These are phyloP conservation scores for Hypoxylon lienhwacheense DNA, from an alignment of 495 filamentous ascomycete genomes.

Conservation along the genomic window DNA sequence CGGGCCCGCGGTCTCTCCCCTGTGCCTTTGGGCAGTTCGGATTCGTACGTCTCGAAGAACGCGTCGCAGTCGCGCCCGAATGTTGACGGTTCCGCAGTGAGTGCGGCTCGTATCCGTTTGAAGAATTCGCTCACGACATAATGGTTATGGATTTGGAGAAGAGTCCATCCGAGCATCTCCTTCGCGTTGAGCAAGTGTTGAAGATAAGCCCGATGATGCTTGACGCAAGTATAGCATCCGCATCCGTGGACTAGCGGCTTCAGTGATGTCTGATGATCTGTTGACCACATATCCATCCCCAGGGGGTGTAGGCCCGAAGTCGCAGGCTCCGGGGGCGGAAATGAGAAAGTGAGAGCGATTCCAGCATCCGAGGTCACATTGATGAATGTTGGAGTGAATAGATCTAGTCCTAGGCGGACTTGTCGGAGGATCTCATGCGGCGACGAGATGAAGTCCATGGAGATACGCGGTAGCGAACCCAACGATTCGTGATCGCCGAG, in stretches of 20 bases:
- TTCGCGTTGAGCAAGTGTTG: constrained; percentile 84
- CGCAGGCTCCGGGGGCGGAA: constrained; percentile 52
- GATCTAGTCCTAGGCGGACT: constrained; percentile 73
- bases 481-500: constrained; percentile 58
- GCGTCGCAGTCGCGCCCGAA: constrained; percentile 61
- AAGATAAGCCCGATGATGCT: constrained; percentile 83
- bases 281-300: constrained; percentile 74
- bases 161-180: constrained; percentile 95
- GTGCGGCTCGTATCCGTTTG: constrained; percentile 56
- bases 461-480: constrained; percentile 67
- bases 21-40: constrained; percentile 67
- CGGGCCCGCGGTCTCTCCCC: constrained; percentile 80
- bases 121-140: constrained; percentile 75
- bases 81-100: constrained; percentile 55
- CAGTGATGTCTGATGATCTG: constrained; percentile 58
- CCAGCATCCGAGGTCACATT: constrained; percentile 77
- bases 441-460: constrained; percentile 63
- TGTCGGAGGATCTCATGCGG: constrained; percentile 78
- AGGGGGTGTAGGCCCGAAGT: constrained; percentile 49
- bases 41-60: constrained; percentile 67
- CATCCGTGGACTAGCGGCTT: constrained; percentile 63
- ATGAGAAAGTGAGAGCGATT: constrained; percentile 78
- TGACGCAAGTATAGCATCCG: constrained; percentile 78
- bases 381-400: constrained; percentile 76
- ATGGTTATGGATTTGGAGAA: constrained; percentile 90